phyloP scores from a whole-genome alignment of 768 basidiomycete genomes.

The Suillus plorans region DNA sequence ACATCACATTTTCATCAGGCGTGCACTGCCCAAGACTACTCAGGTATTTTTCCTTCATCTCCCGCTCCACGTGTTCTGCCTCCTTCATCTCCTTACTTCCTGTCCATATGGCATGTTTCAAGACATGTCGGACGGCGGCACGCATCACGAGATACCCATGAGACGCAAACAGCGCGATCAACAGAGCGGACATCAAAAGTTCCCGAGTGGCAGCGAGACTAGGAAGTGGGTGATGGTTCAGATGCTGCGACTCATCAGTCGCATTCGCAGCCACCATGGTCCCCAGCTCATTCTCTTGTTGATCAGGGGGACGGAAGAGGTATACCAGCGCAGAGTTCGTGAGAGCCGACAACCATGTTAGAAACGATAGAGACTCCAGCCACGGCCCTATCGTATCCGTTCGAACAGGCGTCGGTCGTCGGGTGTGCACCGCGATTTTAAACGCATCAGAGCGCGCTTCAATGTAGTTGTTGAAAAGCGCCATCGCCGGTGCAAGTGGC shows the following conservation, averaged over 20 bases:
- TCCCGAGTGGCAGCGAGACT: conserved; percentile 42
- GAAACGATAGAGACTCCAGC: conserved; percentile 83
- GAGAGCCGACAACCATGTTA: conserved; percentile 87
- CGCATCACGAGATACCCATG: conserved; percentile 81
- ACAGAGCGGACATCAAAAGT: conserved; percentile 59
- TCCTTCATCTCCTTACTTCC: conserved; percentile 65
- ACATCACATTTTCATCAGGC: conserved; percentile 10
- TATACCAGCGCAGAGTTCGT: conserved; percentile 90
- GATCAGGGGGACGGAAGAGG: conserved; percentile 66
- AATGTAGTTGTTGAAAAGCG: conserved; percentile 88
- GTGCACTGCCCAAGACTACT: conserved; percentile 27
- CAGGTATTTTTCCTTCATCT: conserved; percentile 47
- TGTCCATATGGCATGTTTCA: conserved; percentile 78
- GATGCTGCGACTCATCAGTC: conserved; percentile 3
- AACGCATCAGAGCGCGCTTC: conserved; percentile 93
- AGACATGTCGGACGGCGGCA: conserved; percentile 58
- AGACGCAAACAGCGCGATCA: conserved; percentile 80
- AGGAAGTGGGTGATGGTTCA: conserved; percentile 19
- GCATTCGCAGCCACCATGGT: conserved; percentile 1
- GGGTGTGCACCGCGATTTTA: conserved; percentile 85
- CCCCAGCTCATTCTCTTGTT: conserved; percentile 5
- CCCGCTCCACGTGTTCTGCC: conserved; percentile 54
- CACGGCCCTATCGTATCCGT: conserved; percentile 93
- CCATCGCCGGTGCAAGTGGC: conserved; percentile 89
- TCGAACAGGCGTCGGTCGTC: conserved; percentile 83